Evolutionary conservation across 371 early-diverging fungal species (phyloP), one percentile per base, ranked within the genome.

Genomic region (Rhizopus arrhizus): DNA sequence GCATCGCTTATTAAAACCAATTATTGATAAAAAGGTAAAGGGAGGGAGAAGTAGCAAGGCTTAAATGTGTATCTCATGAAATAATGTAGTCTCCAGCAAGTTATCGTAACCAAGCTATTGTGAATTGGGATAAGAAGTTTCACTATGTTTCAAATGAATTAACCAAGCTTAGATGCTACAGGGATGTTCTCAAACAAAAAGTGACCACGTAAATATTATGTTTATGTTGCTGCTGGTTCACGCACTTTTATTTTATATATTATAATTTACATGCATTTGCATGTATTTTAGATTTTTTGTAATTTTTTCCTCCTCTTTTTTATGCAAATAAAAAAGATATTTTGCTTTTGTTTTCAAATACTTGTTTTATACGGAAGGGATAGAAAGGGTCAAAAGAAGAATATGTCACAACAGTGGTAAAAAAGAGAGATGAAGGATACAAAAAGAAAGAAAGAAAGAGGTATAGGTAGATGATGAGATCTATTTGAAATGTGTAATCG

Each of bases 401-500:
- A 22, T 22, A 22, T 22, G 22, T 22, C 22, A 22, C 22, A 22
- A 22, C 22, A 22, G 22, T 22, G 22, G 22, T 22, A 22, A 22
- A 22, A 0, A 22, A 22, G 22, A 22, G 22, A 22, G 0, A 22
- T 22, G 22, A 22, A 22, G 22, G 22, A 38, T 38, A 13, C 40
- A 38, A 38, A 38, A 4, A 38, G 40, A 38, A 45, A 9, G n/a
- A 45, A 16, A 45, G 16, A n/a, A 7, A 11, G 16, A 22, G 46
- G 16, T 45, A 13, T 9, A 45, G 46, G 11, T 16, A 7, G 46
- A 7, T 53, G 34, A 59, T 64, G 56, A 42, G 68, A 66, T 22
- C 22, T 22, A 28, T 31, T 16, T 11, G 74, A 68, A n/a, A 77
- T 64, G 50, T 77, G 73, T 29, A 78, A 48, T 41, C 66, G 67